Percentiles rank a stretch among this genome's conserved stretches.
These are phyloP conservation scores for Andalucia godoyi DNA, from an alignment of 78 protist species.

Conservation along the genomic window DNA sequence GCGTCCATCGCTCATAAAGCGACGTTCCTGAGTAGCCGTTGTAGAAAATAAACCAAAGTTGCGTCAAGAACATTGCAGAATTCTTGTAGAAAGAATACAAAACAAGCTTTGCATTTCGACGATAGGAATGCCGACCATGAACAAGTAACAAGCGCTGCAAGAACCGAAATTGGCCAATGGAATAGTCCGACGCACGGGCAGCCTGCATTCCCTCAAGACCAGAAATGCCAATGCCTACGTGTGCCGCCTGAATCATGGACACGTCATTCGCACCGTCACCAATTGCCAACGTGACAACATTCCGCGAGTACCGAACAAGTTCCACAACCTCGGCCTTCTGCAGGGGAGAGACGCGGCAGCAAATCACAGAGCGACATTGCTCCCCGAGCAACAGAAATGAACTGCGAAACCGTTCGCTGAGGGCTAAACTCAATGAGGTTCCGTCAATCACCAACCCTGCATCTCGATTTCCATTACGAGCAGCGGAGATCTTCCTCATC, in stretches of 20 bases:
- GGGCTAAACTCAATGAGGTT: too few species aligned
- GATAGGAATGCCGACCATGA: slow-evolving; percentile 60
- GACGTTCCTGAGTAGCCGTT: slow-evolving; percentile 14
- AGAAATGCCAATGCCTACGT: slow-evolving; percentile 54
- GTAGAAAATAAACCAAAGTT: neutral
- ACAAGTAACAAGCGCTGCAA: slow-evolving; percentile 14
- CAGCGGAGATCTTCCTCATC: too few species aligned
- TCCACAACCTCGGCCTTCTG: slow-evolving; percentile 69
- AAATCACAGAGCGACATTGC: slow-evolving; percentile 59
- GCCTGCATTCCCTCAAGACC: slow-evolving; percentile 68
- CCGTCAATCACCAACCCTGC: too few species aligned
- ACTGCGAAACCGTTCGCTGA: too few species aligned
- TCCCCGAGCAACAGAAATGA: slow-evolving; percentile 7
- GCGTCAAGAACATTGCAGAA: slow-evolving; percentile 37
- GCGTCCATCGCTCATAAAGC: slow-evolving; percentile 31
- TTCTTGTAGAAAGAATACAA: slow-evolving; percentile 77
- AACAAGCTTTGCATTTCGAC: slow-evolving; percentile 43
- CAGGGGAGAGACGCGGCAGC: slow-evolving; percentile 76
- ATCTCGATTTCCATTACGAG: too few species aligned
- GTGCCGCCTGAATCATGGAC: slow-evolving; percentile 66
- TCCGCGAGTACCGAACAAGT: neutral
- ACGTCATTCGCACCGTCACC: slow-evolving; percentile 85
- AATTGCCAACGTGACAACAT: slow-evolving; percentile 23
- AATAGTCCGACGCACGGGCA: slow-evolving; percentile 35
- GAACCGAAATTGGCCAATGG: slow-evolving; percentile 57